phyloP scores from a whole-genome alignment of 441 rosid genomes.

The Populus hybrid region DNA sequence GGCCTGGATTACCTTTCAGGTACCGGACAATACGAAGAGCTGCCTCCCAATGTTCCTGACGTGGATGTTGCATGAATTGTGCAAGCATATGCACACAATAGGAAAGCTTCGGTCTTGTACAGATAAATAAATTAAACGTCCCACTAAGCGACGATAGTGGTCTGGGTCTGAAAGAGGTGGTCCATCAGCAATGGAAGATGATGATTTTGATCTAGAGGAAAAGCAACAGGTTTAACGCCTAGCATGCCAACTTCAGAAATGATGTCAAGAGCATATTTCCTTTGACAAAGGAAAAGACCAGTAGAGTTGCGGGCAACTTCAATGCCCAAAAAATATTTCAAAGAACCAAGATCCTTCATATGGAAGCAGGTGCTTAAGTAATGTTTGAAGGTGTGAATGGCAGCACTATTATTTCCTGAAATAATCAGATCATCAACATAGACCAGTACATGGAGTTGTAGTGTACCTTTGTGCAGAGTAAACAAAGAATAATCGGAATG shows the following conservation, averaged over 20 bases:
- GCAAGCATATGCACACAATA: slow-evolving; percentile 9
- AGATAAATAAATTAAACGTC: neutral
- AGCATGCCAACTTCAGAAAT: neutral
- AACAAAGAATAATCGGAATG: slow-evolving; percentile 6
- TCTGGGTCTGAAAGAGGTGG: neutral
- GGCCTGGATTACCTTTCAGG: neutral
- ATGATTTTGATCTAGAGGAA: slow-evolving; percentile 16
- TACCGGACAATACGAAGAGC: neutral
- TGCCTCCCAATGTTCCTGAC: neutral
- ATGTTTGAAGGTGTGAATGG: neutral
- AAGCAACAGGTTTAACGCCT: neutral
- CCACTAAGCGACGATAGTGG: neutral
- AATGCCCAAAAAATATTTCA: too few relatives aligned
- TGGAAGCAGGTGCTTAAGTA: too few relatives aligned
- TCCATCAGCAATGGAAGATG: neutral
- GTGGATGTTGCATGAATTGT: slow-evolving; percentile 17
- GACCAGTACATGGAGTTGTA: neutral
- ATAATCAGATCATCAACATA: slow-evolving; percentile 15
- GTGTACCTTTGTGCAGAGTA: neutral
- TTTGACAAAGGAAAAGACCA: slow-evolving; percentile 2
- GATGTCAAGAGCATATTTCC: slow-evolving; percentile 18
- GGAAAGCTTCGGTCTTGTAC: neutral
- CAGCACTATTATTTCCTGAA: neutral
- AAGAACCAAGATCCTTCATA: too few relatives aligned
- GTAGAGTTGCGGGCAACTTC: neutral